phyloP scores from a whole-genome alignment of 805 yeast genomes.

The Lipomyces orientalis region DNA sequence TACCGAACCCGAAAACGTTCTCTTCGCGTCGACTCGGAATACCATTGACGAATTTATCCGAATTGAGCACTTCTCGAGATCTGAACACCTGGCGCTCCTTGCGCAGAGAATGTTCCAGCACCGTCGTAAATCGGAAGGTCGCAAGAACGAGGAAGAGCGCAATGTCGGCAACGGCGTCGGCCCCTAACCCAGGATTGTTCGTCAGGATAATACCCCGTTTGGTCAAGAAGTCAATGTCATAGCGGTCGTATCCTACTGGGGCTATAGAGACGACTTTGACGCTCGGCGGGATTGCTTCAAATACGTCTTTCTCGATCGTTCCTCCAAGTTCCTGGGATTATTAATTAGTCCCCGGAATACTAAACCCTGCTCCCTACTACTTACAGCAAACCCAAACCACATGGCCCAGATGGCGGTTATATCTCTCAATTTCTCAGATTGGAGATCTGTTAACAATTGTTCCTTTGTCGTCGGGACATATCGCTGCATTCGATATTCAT shows the following conservation, averaged over 20 bases:
- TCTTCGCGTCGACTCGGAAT: not conserved
- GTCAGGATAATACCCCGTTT: constrained; percentile 54
- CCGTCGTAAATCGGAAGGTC: constrained; percentile 55
- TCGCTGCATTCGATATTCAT: not conserved
- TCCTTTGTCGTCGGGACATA: constrained; percentile 2
- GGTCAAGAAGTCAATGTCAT: constrained; percentile 54
- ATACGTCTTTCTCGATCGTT: not conserved
- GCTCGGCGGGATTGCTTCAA: constrained; percentile 1
- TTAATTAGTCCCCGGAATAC: not conserved
- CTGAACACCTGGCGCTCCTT: constrained; percentile 46
- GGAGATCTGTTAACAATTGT: constrained; percentile 4
- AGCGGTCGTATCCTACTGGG: constrained; percentile 62
- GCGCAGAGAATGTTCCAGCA: constrained; percentile 51
- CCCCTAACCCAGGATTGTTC: constrained; percentile 60
- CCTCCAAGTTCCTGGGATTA: constrained; percentile 3
- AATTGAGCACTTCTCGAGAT: constrained; percentile 1
- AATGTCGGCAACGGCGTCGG: constrained; percentile 63
- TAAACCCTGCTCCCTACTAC: not conserved
- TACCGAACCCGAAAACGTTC: constrained; percentile 11
- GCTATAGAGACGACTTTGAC: constrained; percentile 18
- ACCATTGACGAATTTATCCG: constrained; percentile 47
- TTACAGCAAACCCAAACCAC: constrained; percentile 21
- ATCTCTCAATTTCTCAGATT: not conserved
- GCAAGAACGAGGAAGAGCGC: constrained; percentile 57
- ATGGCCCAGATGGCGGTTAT: constrained; percentile 21